Evolutionary conservation across 352 stramenopile species (phyloP).

Genomic region (Phytophthora pistaciae): DNA sequence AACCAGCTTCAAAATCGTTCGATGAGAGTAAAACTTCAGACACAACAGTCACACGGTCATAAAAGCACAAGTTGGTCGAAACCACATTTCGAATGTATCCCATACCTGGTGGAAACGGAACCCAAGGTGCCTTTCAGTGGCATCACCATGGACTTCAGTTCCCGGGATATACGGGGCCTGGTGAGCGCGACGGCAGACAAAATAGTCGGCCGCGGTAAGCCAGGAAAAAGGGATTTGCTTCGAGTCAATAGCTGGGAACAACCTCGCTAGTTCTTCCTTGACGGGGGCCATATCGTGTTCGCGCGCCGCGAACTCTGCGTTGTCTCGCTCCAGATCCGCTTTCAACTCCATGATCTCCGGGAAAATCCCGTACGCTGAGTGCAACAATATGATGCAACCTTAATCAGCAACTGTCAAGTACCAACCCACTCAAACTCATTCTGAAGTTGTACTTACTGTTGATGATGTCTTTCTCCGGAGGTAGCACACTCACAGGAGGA

Average conservation of each 20-base stretch:
- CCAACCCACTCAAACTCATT: neutral
- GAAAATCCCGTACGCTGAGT: conserved; percentile 65
- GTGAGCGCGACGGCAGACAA: conserved; percentile 54
- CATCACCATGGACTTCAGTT: conserved; percentile 53
- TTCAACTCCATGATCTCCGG: conserved; percentile 74
- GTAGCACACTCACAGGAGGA: conserved; percentile 62
- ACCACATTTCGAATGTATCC: neutral
- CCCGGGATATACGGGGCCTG: conserved; percentile 57
- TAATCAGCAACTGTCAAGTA: conserved; percentile 1
- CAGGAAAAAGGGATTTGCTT: conserved; percentile 61
- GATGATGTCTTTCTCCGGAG: conserved; percentile 78
- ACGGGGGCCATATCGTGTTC: conserved; percentile 64
- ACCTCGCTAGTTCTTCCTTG: conserved; percentile 60
- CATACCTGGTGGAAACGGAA: conserved; percentile 81
- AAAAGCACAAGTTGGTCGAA: neutral
- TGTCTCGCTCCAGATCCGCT: conserved; percentile 53
- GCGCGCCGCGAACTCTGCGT: conserved; percentile 51
- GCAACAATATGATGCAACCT: conserved; percentile 1
- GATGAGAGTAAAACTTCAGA: conserved; percentile 78
- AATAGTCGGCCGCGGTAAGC: conserved; percentile 49
- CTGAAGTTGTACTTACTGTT: conserved; percentile 60
- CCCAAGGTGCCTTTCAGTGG: conserved; percentile 58
- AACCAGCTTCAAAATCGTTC: conserved; percentile 71
- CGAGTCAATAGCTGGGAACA: conserved; percentile 62
- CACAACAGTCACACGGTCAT: conserved; percentile 5